A percentile compares a stretch with the other conserved stretches of the same genome.
Evolutionary conservation across 2,329 filamentous ascomycete genomes (phyloP).

Genomic region (Pseudogymnoascus sp.): DNA sequence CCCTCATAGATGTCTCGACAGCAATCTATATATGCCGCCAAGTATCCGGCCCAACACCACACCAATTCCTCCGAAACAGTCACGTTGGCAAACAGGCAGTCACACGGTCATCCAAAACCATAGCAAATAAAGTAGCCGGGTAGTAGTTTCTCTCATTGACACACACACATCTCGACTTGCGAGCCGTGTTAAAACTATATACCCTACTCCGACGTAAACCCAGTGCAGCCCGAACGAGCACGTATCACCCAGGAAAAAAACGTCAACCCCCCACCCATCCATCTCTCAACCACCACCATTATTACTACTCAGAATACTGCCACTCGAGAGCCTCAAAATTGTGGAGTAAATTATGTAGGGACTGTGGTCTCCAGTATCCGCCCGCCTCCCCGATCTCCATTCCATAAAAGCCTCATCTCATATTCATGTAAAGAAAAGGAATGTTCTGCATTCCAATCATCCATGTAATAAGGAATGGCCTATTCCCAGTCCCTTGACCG

Average conservation of each 20-base stretch:
- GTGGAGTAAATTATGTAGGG: background rate
- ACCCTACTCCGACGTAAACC: constrained; percentile 3
- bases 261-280: background rate
- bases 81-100: background rate
- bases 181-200: background rate
- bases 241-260: background rate
- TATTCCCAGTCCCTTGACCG: background rate
- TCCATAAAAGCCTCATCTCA: background rate
- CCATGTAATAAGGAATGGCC: background rate
- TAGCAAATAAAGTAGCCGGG: background rate
- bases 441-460: background rate
- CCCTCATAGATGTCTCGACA: background rate
- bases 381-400: background rate
- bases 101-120: background rate
- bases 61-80: background rate
- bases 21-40: constrained; percentile 2
- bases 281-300: background rate
- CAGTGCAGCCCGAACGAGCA: background rate
- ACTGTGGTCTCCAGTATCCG: constrained; percentile 5
- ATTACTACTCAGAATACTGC: constrained; percentile 7
- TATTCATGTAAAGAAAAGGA: background rate
- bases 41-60: background rate
- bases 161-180: background rate
- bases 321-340: constrained; percentile 4
- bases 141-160: constrained; percentile 1